Percentiles rank a stretch among this genome's conserved stretches.
phyloP scores from a whole-genome alignment of 2,329 filamentous ascomycete species.

The Cadophora sp. region DNA sequence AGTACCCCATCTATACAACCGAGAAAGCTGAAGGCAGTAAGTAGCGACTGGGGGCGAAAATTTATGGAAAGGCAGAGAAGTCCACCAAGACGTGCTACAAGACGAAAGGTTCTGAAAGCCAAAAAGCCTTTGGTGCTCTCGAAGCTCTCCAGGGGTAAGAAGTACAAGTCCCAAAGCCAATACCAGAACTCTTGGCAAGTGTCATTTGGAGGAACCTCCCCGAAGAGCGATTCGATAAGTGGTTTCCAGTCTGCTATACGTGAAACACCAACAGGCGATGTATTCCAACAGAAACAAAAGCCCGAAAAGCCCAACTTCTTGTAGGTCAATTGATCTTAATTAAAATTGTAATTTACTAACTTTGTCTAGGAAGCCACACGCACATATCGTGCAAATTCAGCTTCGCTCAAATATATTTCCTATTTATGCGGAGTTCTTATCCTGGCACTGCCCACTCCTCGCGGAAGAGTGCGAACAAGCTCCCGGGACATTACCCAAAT shows the following conservation, averaged over 20 bases:
- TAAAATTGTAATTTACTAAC: background rate
- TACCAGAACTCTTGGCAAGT: background rate
- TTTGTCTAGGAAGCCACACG: constrained; percentile 2
- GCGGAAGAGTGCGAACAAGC: background rate
- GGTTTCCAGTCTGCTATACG: background rate
- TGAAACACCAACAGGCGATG: too few relatives aligned
- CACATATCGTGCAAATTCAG: background rate
- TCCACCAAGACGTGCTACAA: background rate
- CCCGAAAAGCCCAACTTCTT: constrained; percentile 1
- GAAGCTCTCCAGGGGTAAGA: background rate
- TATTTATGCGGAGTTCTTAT: constrained; percentile 4
- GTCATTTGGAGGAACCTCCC: background rate
- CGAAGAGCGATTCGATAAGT: background rate
- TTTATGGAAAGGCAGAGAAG: background rate
- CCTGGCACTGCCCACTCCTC: constrained; percentile 14
- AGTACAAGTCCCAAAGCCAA: background rate
- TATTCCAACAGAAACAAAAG: too few relatives aligned
- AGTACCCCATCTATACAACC: background rate
- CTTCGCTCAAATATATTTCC: background rate
- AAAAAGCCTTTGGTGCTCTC: background rate
- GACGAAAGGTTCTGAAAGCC: background rate
- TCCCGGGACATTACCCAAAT: background rate
- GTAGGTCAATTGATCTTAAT: background rate
- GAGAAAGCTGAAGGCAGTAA: background rate
- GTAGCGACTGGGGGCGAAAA: background rate